Evolutionary conservation across 306 rosid genomes (phyloP).

Genomic region (Cucumis cinereus): DNA sequence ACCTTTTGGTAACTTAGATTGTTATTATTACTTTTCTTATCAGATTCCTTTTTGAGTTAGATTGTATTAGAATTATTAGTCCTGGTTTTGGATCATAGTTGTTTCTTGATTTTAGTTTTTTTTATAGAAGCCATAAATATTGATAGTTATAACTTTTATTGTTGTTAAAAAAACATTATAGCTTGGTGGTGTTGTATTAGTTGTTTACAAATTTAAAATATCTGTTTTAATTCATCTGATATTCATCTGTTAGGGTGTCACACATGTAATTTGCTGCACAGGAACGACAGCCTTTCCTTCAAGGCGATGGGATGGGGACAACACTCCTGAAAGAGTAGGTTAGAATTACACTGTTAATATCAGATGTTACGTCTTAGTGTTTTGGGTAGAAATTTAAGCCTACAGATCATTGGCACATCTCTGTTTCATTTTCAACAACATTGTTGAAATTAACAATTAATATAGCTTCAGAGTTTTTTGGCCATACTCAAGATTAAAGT

Average conservation of each 20-base stretch:
- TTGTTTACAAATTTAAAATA: background rate
- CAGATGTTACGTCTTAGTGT: background rate
- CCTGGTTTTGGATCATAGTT: background rate
- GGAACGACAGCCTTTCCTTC: conserved; percentile 99
- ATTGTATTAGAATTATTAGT: background rate
- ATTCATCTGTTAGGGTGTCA: conserved; percentile 58
- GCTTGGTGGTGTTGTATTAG: background rate
- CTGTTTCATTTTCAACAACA: background rate
- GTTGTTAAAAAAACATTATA: background rate
- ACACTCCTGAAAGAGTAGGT: conserved; percentile 91
- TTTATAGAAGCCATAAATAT: background rate
- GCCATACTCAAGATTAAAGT: background rate
- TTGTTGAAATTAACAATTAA: background rate
- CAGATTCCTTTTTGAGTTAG: background rate
- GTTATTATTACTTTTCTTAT: background rate
- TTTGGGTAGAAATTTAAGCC: background rate
- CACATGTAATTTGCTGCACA: conserved; percentile 91
- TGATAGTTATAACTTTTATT: background rate
- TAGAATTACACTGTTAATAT: conserved; percentile 16
- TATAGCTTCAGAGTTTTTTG: background rate
- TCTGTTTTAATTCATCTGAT: background rate
- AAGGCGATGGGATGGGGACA: conserved; percentile 77
- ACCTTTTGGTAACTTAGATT: background rate
- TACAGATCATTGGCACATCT: background rate
- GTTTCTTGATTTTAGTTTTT: background rate